Evolutionary conservation across 352 stramenopile species (phyloP).

Genomic region (Phytopythium sindhum): DNA sequence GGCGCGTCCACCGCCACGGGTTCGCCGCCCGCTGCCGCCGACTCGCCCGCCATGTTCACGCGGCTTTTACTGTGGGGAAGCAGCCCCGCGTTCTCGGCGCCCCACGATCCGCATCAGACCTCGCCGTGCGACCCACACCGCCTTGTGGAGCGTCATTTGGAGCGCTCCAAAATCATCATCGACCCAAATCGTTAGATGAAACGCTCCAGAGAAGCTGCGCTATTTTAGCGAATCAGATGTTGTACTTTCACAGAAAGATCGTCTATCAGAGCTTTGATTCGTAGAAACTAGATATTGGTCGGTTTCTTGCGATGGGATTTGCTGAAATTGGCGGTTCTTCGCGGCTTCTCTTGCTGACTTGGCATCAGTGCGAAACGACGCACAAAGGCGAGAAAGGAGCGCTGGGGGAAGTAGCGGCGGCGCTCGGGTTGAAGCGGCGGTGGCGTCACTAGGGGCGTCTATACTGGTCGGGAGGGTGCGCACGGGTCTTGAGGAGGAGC

Average conservation of each 20-base stretch:
- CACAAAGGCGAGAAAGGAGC: no score
- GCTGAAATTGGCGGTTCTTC: slow-evolving; percentile 11
- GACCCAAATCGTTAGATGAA: background rate
- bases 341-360: no score
- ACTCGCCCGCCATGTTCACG: slow-evolving; percentile 26
- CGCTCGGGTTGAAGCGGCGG: background rate
- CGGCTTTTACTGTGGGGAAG: background rate
- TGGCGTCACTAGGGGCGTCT: background rate
- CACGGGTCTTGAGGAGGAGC: no score
- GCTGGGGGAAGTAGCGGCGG: no score
- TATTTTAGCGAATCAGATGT: background rate
- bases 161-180: background rate
- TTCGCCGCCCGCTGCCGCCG: slow-evolving; percentile 21
- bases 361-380: no score
- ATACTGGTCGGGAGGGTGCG: no score
- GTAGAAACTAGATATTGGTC: background rate
- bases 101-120: background rate
- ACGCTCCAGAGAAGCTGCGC: background rate
- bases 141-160: background rate
- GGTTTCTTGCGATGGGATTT: slow-evolving; percentile 11
- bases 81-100: background rate
- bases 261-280: background rate
- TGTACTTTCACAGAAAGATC: no score
- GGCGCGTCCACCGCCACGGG: slow-evolving; percentile 20
- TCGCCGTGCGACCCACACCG: background rate